Conservation (phyloP, 345 rosid species). For the Camelina hispida region DNA sequence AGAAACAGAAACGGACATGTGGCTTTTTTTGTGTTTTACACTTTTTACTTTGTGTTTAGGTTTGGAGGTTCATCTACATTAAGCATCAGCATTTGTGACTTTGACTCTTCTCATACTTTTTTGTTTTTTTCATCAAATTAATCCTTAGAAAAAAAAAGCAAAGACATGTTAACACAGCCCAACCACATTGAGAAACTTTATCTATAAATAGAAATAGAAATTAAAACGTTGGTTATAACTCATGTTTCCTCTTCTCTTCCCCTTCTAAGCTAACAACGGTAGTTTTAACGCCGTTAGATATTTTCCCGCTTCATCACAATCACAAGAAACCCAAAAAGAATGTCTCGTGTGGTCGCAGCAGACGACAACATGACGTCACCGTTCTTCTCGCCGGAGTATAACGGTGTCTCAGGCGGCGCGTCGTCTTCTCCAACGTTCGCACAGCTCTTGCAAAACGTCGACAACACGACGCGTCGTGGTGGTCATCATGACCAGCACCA, state of each 20-base stretch:
- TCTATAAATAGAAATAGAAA: constrained; percentile 39
- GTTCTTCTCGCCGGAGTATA: constrained; percentile 55
- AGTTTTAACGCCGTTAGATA: constrained; percentile 25
- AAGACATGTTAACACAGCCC: constrained; percentile 37
- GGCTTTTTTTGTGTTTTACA: constrained; percentile 32
- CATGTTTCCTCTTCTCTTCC: constrained; percentile 7
- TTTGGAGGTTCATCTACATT: constrained; percentile 45
- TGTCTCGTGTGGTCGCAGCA: constrained; percentile 71
- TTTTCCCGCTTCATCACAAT: constrained; percentile 35
- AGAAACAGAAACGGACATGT: constrained; percentile 20
- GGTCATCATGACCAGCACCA: constrained; percentile 39
- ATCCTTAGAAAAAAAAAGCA: neutral
- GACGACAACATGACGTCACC: constrained; percentile 48
- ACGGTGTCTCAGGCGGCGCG: constrained; percentile 4
- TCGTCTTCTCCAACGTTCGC: constrained; percentile 65
- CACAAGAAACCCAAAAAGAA: constrained; percentile 17
- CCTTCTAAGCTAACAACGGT: constrained; percentile 17
- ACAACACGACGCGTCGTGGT: constrained; percentile 55
- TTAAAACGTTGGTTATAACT: constrained; percentile 3
- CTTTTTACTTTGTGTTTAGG: constrained; percentile 35
- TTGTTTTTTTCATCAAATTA: neutral
- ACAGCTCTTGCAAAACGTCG: constrained; percentile 70
- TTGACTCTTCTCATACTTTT: neutral
- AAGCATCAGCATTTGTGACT: constrained; percentile 33
- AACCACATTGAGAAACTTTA: constrained; percentile 21